phyloP scores from a whole-genome alignment of 139 green algal species.

The Tetradesmus lagerheimii region DNA sequence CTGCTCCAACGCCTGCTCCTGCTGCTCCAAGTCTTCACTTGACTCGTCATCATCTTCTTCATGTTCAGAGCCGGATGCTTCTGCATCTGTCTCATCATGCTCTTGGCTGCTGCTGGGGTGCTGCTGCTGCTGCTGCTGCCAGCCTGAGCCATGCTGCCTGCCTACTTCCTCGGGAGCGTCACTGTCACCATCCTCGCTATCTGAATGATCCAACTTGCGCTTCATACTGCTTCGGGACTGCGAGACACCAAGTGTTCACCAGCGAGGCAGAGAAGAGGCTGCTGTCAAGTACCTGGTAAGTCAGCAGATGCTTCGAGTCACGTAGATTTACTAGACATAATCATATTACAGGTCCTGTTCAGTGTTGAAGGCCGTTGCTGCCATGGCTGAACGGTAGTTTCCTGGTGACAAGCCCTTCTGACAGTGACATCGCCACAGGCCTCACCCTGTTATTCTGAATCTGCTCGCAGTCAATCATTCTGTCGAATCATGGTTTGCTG shows the following conservation, averaged over 20 bases:
- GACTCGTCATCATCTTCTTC: background rate
- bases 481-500: no score
- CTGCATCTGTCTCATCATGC: background rate
- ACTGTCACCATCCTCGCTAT: background rate
- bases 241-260: background rate
- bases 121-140: background rate
- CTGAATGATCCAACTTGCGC: background rate
- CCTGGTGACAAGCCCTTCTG: background rate
- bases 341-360: no score
- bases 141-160: background rate
- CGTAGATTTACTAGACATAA: background rate
- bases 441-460: no score
- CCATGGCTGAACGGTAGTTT: no score
- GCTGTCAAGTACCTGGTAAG: background rate
- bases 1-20: slow-evolving; percentile 59
- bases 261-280: background rate
- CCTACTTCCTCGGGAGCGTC: slow-evolving; percentile 17
- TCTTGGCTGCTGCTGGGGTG: background rate
- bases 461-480: no score
- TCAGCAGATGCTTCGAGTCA: background rate
- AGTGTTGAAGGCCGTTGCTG: no score
- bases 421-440: no score
- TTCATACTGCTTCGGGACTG: background rate
- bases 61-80: background rate
- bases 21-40: slow-evolving; percentile 10